These are phyloP conservation scores for Fragilariopsis cylindrus DNA, from an alignment of 108 stramenopile species.

Conservation along the genomic window DNA sequence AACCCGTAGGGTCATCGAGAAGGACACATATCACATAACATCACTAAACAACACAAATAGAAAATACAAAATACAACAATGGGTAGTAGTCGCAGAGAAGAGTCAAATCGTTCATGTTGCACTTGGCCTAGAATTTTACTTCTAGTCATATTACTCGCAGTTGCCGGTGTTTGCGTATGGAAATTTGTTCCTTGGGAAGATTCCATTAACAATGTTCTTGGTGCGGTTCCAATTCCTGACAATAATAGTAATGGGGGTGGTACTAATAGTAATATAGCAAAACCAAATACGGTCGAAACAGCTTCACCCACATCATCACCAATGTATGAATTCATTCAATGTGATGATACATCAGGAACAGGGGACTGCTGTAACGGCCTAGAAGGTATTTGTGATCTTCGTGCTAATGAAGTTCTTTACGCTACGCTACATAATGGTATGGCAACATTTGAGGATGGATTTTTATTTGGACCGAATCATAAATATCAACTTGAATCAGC, in stretches of 20 bases:
- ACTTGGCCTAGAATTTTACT: constrained; percentile 32
- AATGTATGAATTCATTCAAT: constrained; percentile 31
- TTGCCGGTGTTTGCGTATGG: constrained; percentile 31
- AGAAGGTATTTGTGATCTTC: constrained; percentile 51
- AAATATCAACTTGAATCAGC: constrained; percentile 55
- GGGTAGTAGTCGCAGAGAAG: not conserved
- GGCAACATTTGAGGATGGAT: constrained; percentile 48
- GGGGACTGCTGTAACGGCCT: constrained; percentile 68
- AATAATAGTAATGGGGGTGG: not conserved
- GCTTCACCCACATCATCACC: constrained; percentile 12
- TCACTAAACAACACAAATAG: not conserved
- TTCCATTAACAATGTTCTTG: constrained; percentile 23
- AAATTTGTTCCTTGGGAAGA: constrained; percentile 35
- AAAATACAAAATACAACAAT: not conserved
- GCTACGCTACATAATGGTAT: constrained; percentile 71
- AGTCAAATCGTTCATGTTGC: constrained; percentile 9
- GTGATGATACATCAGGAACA: constrained; percentile 2
- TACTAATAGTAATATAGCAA: not conserved
- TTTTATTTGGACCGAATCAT: constrained; percentile 56
- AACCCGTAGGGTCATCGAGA: too few relatives aligned
- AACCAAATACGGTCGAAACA: constrained; percentile 11
- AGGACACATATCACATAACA: not conserved
- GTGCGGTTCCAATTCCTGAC: constrained; percentile 5
- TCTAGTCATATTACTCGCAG: constrained; percentile 5
- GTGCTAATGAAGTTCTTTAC: constrained; percentile 59